A percentile compares a stretch with the other conserved stretches of the same genome.
These are phyloP conservation scores for Chytriomyces sp. DNA, from an alignment of 192 early-diverging fungal genomes.

Conservation along the genomic window DNA sequence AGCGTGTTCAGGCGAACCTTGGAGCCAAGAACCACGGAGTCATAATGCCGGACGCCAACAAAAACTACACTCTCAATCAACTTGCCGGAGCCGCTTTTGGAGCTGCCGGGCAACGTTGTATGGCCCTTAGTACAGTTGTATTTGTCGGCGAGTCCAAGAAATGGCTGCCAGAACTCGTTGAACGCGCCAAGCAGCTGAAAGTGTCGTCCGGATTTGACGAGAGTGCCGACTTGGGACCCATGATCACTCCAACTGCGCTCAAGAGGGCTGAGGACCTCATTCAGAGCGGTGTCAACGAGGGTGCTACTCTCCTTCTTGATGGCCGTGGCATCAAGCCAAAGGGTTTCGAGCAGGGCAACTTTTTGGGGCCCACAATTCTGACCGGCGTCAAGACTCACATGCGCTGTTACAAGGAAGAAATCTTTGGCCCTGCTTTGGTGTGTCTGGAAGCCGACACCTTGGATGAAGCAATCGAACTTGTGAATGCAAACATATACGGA, in stretches of 20 bases:
- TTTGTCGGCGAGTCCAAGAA: slow-evolving; percentile 85
- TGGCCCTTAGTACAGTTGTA: slow-evolving; percentile 91
- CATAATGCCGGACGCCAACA: slow-evolving; percentile 91
- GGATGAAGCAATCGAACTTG: slow-evolving; percentile 88
- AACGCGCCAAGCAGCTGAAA: slow-evolving; percentile 81
- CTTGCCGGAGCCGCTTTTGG: slow-evolving; percentile 94
- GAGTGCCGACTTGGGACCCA: slow-evolving; percentile 86
- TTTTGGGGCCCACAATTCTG: slow-evolving; percentile 92
- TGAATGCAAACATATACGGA: slow-evolving; percentile 91
- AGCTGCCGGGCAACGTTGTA: slow-evolving; percentile 97
- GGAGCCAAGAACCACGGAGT: slow-evolving; percentile 98
- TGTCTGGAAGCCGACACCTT: slow-evolving; percentile 82
- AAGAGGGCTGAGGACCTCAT: slow-evolving; percentile 77
- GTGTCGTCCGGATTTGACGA: slow-evolving; percentile 84
- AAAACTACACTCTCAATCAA: slow-evolving; percentile 91
- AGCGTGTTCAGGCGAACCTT: slow-evolving; percentile 96
- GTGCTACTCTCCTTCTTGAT: slow-evolving; percentile 84
- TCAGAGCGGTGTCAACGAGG: slow-evolving; percentile 80
- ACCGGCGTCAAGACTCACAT: slow-evolving; percentile 74
- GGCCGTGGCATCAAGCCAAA: slow-evolving; percentile 75
- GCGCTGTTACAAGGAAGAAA: slow-evolving; percentile 92
- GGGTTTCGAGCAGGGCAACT: slow-evolving; percentile 91
- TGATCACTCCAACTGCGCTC: slow-evolving; percentile 79
- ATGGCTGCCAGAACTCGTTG: slow-evolving; percentile 90
- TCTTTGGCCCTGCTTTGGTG: slow-evolving; percentile 93